Conservation (phyloP, 768 basidiomycete genomes). For the Lentinula lateritia region DNA sequence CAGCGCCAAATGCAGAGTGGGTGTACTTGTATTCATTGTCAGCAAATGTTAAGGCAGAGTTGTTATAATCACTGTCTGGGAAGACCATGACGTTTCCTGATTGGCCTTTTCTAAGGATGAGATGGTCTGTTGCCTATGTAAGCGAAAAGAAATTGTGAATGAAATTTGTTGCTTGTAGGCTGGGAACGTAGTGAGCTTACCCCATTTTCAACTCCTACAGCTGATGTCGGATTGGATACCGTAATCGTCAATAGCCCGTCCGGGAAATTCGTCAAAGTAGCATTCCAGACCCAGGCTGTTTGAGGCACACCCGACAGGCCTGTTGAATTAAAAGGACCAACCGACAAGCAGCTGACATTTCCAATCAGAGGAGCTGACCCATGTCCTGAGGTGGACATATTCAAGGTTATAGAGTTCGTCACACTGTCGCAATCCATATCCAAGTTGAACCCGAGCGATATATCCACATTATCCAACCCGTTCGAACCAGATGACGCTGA, state of each 20-base stretch:
- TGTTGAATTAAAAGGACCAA: conserved; percentile 44
- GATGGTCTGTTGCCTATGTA: conserved; percentile 59
- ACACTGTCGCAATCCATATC: conserved; percentile 71
- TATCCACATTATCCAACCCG: conserved; percentile 52
- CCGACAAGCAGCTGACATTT: conserved; percentile 39
- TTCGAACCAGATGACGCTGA: conserved; percentile 37
- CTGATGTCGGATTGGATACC: conserved; percentile 49
- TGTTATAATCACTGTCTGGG: conserved; percentile 76
- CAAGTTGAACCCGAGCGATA: conserved; percentile 75
- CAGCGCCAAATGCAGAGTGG: conserved; percentile 82
- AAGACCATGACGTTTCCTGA: conserved; percentile 81
- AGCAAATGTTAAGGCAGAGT: conserved; percentile 46
- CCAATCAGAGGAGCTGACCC: conserved; percentile 50
- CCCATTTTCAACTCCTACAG: conserved; percentile 42
- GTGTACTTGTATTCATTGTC: conserved; percentile 68
- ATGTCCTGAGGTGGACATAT: conserved; percentile 63
- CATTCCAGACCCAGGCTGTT: conserved; percentile 71
- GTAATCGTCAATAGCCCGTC: conserved; percentile 80
- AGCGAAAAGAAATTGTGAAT: neutral
- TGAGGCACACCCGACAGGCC: conserved; percentile 47
- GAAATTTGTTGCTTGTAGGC: too few relatives aligned
- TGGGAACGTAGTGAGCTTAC: conserved; percentile 25
- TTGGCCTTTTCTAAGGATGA: conserved; percentile 77
- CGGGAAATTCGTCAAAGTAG: conserved; percentile 66
- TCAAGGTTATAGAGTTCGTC: conserved; percentile 56